These are phyloP conservation scores for Termitomyces sp. DNA, from an alignment of 768 basidiomycete species.

Conservation along the genomic window DNA sequence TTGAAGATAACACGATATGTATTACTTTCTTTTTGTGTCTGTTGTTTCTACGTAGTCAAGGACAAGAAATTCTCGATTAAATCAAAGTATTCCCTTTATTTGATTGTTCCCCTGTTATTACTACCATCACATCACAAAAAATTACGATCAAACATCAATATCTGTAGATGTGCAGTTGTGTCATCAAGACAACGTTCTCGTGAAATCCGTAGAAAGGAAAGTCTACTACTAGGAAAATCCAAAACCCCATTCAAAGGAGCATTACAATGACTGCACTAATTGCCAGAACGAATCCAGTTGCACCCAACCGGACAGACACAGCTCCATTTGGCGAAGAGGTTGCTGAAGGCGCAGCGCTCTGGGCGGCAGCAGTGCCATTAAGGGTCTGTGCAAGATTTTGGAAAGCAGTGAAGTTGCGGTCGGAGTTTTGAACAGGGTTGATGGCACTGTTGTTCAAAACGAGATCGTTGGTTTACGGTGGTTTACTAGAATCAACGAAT, in stretches of 20 bases:
- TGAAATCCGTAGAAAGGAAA: conserved; percentile 15
- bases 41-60: neutral
- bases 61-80: neutral
- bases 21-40: neutral
- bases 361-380: conserved; percentile 48
- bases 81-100: neutral
- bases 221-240: too few relatives aligned
- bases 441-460: conserved; percentile 39
- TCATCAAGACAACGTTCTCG: conserved; percentile 27
- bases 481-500: neutral
- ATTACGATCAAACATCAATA: conserved; percentile 9
- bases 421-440: conserved; percentile 51
- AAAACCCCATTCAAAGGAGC: conserved; percentile 30
- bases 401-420: conserved; percentile 57
- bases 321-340: conserved; percentile 29
- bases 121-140: too few relatives aligned
- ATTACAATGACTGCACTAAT: conserved; percentile 30
- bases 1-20: neutral
- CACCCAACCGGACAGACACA: conserved; percentile 31
- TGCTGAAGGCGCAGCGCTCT: conserved; percentile 26
- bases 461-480: neutral
- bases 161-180: conserved; percentile 6
- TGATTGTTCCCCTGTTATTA: neutral
- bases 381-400: conserved; percentile 50
- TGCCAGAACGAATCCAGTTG: conserved; percentile 28